These are phyloP conservation scores for Fraxinus velutina DNA, from an alignment of 305 asterid species.

Conservation along the genomic window DNA sequence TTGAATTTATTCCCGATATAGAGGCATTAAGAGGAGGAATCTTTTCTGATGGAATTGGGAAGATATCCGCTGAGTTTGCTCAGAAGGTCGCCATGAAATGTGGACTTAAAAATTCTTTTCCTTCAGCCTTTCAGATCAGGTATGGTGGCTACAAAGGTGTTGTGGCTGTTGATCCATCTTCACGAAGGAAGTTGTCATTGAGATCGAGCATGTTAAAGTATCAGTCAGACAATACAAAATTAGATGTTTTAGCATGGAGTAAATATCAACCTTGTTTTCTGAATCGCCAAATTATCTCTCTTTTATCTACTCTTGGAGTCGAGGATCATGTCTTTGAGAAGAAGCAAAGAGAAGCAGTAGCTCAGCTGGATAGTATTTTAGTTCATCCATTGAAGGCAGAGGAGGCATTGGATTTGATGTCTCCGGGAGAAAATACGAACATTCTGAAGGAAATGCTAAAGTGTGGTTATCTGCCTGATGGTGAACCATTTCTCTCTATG, in stretches of 20 bases:
- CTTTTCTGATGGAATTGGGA: slow-evolving; percentile 65
- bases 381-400: slow-evolving; percentile 36
- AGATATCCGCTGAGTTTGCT: slow-evolving; percentile 46
- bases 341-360: slow-evolving; percentile 38
- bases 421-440: slow-evolving; percentile 44
- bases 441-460: slow-evolving; percentile 43
- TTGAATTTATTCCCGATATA: slow-evolving; percentile 49
- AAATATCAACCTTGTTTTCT: slow-evolving; percentile 46
- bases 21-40: slow-evolving; percentile 17
- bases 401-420: slow-evolving; percentile 44
- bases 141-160: slow-evolving; percentile 54
- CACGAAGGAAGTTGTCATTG: slow-evolving; percentile 36
- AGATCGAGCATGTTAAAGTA: slow-evolving; percentile 44
- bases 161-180: slow-evolving; percentile 42
- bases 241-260: slow-evolving; percentile 44
- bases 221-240: slow-evolving; percentile 30
- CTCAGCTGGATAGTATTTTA: slow-evolving; percentile 34
- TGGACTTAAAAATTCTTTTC: slow-evolving; percentile 30
- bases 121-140: slow-evolving; percentile 47
- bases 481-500: slow-evolving; percentile 50
- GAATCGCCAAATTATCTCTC: slow-evolving; percentile 42
- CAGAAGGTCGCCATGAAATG: slow-evolving; percentile 39
- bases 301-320: slow-evolving; percentile 46
- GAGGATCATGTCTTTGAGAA: slow-evolving; percentile 28
- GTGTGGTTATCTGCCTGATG: slow-evolving; percentile 44